Base-by-base conservation (phyloP, 1,284 basidiomycete species). In the Filobasidium uniguttulatum region DNA sequence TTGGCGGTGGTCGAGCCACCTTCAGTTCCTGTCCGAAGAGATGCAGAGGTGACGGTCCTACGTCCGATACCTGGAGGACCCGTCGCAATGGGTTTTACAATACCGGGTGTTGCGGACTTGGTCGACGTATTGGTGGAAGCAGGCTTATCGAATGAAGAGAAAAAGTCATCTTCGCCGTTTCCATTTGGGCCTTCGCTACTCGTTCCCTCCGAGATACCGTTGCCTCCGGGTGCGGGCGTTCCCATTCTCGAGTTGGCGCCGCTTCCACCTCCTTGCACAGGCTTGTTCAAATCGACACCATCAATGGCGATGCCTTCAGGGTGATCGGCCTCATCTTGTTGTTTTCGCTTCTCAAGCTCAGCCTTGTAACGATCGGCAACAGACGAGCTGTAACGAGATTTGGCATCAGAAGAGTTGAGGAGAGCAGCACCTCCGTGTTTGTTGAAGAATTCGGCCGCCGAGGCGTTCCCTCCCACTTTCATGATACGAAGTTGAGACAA, bases 401-500 rank as follows among this genome's bases (percentile, higher is more conserved):
- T 87, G 14, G 81, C 77, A 65, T 94, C 88, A 0, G 78, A 73
- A 58, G 86, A 82, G 33, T 64, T 75, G 20, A 94, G 72, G 9
- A 91, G 71, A 3, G 77, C 73, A 1, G 77, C 61, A 15, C 85
- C 85, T 6, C 89, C 87, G 60, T 91, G 82, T 62, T 84, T 85
- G 26, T 75, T 82, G 68, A 96, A 91, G 70, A 93, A 98, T 6
- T 93, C 89, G 22, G 75, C 77, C 3, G 88, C 85, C n/a, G 82
- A 79, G 15, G 77, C 77, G 68, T 98, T 99, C 6, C 93, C 93
- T 37, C 88, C 91, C 35, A 91, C 81, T 73, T 98, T 97, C 86
- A 99, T 93, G 5, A 81, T 85, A 23, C 93, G 83, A 28, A 99
- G 75, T 70, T 99, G 93, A 51, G 74, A 72, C 59, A 90, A 77